Evolutionary conservation across 2,329 filamentous ascomycete genomes (phyloP).

Genomic region (Raffaelea deltoideospora): DNA sequence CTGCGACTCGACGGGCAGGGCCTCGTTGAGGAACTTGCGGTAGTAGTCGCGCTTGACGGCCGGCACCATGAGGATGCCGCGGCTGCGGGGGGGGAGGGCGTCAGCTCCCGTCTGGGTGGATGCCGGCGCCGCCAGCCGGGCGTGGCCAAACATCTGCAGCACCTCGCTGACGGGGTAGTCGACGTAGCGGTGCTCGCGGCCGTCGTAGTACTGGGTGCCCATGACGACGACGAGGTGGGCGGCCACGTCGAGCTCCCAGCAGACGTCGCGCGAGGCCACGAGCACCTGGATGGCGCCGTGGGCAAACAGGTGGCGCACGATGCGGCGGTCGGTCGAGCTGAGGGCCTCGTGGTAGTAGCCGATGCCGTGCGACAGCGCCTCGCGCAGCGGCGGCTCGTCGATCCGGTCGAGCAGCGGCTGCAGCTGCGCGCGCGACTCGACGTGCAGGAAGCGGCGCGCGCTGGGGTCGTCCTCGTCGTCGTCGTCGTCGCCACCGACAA

Average conservation of each 20-base stretch:
- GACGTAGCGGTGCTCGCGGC: conserved; percentile 89
- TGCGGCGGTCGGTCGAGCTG: conserved; percentile 75
- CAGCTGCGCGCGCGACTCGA: conserved; percentile 64
- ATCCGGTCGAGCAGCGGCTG: conserved; percentile 67
- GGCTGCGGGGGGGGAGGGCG: conserved; percentile 44
- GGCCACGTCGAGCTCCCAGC: conserved; percentile 82
- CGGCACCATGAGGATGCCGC: conserved; percentile 92
- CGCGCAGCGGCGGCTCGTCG: conserved; percentile 73
- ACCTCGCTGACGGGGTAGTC: conserved; percentile 92
- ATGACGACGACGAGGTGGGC: conserved; percentile 91
- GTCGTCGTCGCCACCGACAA: conserved; percentile 36
- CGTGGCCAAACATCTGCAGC: conserved; percentile 92
- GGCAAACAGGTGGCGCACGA: conserved; percentile 82
- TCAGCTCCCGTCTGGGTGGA: conserved; percentile 29
- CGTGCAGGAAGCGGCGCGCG: conserved; percentile 85
- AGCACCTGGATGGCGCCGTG: conserved; percentile 83
- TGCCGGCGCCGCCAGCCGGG: background rate
- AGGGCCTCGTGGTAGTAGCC: conserved; percentile 96
- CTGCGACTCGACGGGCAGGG: conserved; percentile 87
- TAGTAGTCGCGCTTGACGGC: conserved; percentile 94
- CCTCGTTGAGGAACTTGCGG: conserved; percentile 96
- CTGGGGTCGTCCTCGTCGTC: conserved; percentile 48
- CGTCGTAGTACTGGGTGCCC: conserved; percentile 96
- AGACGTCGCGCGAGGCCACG: conserved; percentile 65
- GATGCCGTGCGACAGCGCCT: conserved; percentile 83